phyloP scores from a whole-genome alignment of 1,284 basidiomycete species.

The Heterobasidion annosum region DNA sequence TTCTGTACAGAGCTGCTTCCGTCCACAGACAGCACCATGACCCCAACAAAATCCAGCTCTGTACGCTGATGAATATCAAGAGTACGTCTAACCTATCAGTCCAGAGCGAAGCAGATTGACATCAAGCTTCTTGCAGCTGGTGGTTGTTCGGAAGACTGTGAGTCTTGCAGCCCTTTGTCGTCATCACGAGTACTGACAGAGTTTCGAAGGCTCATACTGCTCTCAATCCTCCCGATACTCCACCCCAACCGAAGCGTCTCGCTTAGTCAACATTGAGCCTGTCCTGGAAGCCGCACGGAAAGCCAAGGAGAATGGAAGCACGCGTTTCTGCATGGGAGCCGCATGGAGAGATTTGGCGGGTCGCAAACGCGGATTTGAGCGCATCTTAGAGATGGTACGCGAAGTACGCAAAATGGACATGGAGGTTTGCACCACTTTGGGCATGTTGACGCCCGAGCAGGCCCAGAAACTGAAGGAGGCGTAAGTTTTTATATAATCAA shows the following conservation, averaged over 20 bases:
- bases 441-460: constrained; percentile 93
- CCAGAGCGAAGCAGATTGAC: neutral
- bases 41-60: constrained; percentile 87
- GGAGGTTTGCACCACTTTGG: constrained; percentile 98
- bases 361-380: constrained; percentile 90
- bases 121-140: constrained; percentile 53
- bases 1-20: constrained; percentile 76
- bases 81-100: constrained; percentile 42
- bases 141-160: constrained; percentile 95
- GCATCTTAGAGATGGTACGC: constrained; percentile 89
- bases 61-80: constrained; percentile 99
- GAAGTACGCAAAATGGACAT: constrained; percentile 86
- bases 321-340: constrained; percentile 98
- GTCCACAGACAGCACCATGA: constrained; percentile 87
- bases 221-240: constrained; percentile 92
- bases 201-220: constrained; percentile 79
- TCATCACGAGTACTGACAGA: constrained; percentile 2
- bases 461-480: constrained; percentile 91
- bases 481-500: constrained; percentile 30
- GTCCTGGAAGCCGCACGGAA: constrained; percentile 87
- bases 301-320: constrained; percentile 94
- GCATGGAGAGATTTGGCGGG: constrained; percentile 98
- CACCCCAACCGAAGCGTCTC: constrained; percentile 84
- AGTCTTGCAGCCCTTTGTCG: constrained; percentile 17
- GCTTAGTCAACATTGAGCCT: constrained; percentile 85